Evolutionary conservation across 108 stramenopile species (phyloP), one percentile per base, ranked within the genome.

Genomic region (Parmales sp.): DNA sequence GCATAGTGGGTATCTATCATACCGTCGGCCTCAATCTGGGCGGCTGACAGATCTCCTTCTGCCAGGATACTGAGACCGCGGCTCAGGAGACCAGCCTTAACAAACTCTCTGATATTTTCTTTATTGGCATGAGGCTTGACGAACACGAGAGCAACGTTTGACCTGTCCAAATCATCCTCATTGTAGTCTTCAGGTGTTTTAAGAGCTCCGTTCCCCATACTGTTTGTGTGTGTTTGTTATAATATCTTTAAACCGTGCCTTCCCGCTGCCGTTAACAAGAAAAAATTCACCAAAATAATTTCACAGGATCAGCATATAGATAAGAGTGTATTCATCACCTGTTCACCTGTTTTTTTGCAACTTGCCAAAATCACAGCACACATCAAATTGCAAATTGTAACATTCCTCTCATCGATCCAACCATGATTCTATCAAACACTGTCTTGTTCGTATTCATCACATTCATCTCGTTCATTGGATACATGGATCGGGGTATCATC

Each of bases 1-100:
- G 71, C 74, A 64, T 80, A 80, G 73, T 80, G 79, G 29, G 65
- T 75, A 54, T 80, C 79, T 19, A 80, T 80, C 65, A 63, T 63
- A 34, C 37, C 67, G 26, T 44, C 38, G 31, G 25, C 31, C 44
- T 78, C 78, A 38, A 78, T 78, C 28, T 66, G 46, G 45, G 44
- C 19, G 41, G 64, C 66, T n/a, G 28, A 29, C 66, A 78, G 48
- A 18, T 2, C 51, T 20, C 70, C 74, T 45, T 78, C 74, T 3
- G 34, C 23, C 9, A 71, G 8, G 5, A 78, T 63, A 18, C 26
- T 66, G 39, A 78, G 64, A 36, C 74, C 72, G 31, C 20, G 29
- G n/a, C 46, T 25, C 68, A 41, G 26, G 50, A 76, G 66, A 13
- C 25, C 22, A 26, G 26, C 44, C 54, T 66, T 63, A 3, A 69